phyloP scores from a whole-genome alignment of 2,329 filamentous ascomycete genomes.

The Penicillium decumbens region DNA sequence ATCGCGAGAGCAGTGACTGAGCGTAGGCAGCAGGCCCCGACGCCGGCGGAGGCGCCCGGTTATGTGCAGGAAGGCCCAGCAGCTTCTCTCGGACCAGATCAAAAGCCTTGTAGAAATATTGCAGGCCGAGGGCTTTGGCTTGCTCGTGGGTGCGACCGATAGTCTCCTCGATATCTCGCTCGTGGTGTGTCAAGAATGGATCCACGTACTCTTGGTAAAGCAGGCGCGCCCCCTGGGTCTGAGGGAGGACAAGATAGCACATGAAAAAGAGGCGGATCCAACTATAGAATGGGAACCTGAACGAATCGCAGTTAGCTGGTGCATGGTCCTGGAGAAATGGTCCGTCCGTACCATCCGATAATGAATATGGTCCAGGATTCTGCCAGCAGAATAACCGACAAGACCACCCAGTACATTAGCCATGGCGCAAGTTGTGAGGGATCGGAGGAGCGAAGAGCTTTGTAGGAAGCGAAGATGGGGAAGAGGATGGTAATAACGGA shows the following conservation, averaged over 20 bases:
- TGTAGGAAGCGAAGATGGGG: constrained; percentile 95
- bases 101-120: constrained; percentile 67
- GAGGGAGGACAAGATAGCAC: constrained; percentile 92
- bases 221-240: constrained; percentile 85
- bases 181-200: constrained; percentile 83
- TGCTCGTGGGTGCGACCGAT: constrained; percentile 77
- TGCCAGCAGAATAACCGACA: constrained; percentile 72
- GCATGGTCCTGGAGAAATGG: background rate
- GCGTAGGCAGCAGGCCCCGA: constrained; percentile 57
- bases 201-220: constrained; percentile 82
- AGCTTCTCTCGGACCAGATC: constrained; percentile 70
- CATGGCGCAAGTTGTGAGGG: constrained; percentile 88
- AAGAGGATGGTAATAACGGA: constrained; percentile 86
- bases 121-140: constrained; percentile 69
- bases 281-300: constrained; percentile 83
- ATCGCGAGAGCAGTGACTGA: constrained; percentile 75
- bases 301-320: constrained; percentile 3
- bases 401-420: constrained; percentile 98
- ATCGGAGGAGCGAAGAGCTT: constrained; percentile 88
- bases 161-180: constrained; percentile 81
- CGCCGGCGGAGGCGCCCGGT: constrained; percentile 45
- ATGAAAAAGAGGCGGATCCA: constrained; percentile 84
- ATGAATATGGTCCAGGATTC: constrained; percentile 88
- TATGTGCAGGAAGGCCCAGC: constrained; percentile 67
- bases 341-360: constrained; percentile 62